phyloP scores from a whole-genome alignment of 129 eudicot genomes.

The Flaveria brownii region DNA sequence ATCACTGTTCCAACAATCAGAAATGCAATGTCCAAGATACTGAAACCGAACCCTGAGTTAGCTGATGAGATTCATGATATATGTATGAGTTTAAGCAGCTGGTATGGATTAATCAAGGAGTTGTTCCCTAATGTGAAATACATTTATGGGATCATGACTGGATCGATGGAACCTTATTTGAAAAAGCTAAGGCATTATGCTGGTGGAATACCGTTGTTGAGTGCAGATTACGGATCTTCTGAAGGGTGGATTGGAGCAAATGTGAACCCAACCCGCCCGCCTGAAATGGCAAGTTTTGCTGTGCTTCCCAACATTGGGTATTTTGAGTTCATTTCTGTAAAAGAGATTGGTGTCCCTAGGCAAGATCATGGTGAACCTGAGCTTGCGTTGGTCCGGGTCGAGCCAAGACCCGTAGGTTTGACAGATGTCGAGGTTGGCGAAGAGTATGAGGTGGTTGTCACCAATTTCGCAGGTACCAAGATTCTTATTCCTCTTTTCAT shows the following conservation, averaged over 20 bases:
- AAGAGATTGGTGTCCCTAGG: conserved; percentile 38
- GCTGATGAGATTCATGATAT: conserved; percentile 52
- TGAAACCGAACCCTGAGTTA: conserved; percentile 73
- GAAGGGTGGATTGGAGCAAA: conserved; percentile 98
- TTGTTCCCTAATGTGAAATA: conserved; percentile 84
- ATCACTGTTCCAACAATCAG: conserved; percentile 60
- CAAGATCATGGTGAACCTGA: conserved; percentile 19
- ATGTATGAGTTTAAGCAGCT: conserved; percentile 62
- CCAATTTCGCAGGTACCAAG: conserved; percentile 76
- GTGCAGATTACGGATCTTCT: conserved; percentile 96
- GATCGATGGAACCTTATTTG: conserved; percentile 93
- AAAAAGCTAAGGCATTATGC: conserved; percentile 87
- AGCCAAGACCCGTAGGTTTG: conserved; percentile 66
- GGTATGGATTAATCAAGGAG: conserved; percentile 81
- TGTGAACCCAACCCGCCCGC: conserved; percentile 70
- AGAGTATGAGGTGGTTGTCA: conserved; percentile 81
- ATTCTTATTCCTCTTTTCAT: conserved; percentile 22
- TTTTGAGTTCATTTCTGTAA: conserved; percentile 82
- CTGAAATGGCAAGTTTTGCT: conserved; percentile 70
- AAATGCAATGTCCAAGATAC: conserved; percentile 56
- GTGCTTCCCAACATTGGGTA: conserved; percentile 87
- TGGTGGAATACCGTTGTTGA: conserved; percentile 64
- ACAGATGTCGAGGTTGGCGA: conserved; percentile 84
- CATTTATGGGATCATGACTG: conserved; percentile 93
- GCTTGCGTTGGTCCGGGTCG: conserved; percentile 22